phyloP scores from a whole-genome alignment of 768 basidiomycete genomes.

The Naganishia friedmannii region DNA sequence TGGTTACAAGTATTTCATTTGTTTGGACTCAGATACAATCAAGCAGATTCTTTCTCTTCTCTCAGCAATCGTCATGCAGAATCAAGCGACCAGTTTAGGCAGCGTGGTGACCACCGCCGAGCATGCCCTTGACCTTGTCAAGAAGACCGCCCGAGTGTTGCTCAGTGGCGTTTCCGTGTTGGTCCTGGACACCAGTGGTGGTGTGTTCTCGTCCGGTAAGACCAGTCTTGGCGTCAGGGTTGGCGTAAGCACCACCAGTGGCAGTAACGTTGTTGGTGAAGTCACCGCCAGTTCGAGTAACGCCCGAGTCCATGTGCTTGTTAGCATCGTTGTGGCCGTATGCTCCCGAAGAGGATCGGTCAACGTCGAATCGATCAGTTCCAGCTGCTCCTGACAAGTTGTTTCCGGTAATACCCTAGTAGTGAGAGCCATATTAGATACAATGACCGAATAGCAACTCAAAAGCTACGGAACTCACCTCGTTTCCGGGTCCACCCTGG shows the following conservation, averaged over 20 bases:
- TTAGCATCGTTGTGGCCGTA: slow-evolving; percentile 10
- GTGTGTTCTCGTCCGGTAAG: slow-evolving; percentile 31
- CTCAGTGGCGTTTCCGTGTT: slow-evolving; percentile 25
- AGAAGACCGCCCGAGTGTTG: slow-evolving; percentile 24
- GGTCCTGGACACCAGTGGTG: slow-evolving; percentile 25
- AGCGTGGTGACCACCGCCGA: slow-evolving; percentile 30
- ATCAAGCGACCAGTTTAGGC: background rate
- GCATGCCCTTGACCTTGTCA: slow-evolving; percentile 32
- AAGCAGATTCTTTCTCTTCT: background rate
- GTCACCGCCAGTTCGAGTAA: slow-evolving; percentile 24
- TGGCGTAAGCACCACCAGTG: slow-evolving; percentile 23
- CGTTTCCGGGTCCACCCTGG: slow-evolving; percentile 27
- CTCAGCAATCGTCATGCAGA: background rate
- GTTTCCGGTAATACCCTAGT: slow-evolving; percentile 9
- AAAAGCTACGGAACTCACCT: too few species aligned
- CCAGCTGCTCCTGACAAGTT: slow-evolving; percentile 27
- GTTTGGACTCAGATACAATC: slow-evolving; percentile 6
- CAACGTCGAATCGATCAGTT: slow-evolving; percentile 31
- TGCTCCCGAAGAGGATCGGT: slow-evolving; percentile 10
- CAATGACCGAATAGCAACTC: too few species aligned
- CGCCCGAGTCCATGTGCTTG: slow-evolving; percentile 21
- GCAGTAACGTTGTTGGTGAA: slow-evolving; percentile 25
- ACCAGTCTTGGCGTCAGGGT: slow-evolving; percentile 29
- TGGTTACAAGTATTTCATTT: slow-evolving; percentile 13
- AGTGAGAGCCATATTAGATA: too few species aligned